phyloP scores from a whole-genome alignment of 2,329 filamentous ascomycete species.

The Fusarium keratoplasticum region DNA sequence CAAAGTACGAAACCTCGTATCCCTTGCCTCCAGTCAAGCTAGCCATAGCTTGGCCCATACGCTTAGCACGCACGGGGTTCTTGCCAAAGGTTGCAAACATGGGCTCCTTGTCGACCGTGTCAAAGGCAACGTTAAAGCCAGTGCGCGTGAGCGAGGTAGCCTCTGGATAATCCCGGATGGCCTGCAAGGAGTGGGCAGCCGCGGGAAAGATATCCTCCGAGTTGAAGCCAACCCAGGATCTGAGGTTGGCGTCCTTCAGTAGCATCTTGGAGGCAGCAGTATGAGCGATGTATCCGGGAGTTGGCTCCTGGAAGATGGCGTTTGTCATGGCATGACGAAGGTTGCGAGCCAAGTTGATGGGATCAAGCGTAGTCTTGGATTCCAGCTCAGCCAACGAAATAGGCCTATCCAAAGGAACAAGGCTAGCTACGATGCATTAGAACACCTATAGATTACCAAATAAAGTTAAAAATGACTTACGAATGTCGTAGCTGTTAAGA shows the following conservation, averaged over 20 bases:
- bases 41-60: constrained; percentile 67
- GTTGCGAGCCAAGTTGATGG: constrained; percentile 62
- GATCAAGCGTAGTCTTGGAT: constrained; percentile 58
- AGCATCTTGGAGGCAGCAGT: constrained; percentile 65
- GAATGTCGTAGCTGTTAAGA: constrained; percentile 62
- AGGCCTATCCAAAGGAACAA: constrained; percentile 60
- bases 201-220: constrained; percentile 65
- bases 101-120: constrained; percentile 62
- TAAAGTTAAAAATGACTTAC: constrained; percentile 46
- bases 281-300: constrained; percentile 64
- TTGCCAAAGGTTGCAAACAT: constrained; percentile 67
- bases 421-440: constrained; percentile 52
- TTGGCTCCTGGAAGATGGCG: constrained; percentile 65
- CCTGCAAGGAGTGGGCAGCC: constrained; percentile 58
- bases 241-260: constrained; percentile 59
- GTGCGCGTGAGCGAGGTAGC: constrained; percentile 61
- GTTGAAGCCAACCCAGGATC: constrained; percentile 68
- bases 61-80: constrained; percentile 58
- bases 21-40: constrained; percentile 67
- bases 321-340: constrained; percentile 69
- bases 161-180: constrained; percentile 58
- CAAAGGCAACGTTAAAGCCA: constrained; percentile 64
- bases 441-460: background rate
- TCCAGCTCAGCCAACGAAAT: constrained; percentile 60
- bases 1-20: constrained; percentile 64